Evolutionary conservation across 495 filamentous ascomycete genomes (phyloP), one percentile per base, ranked within the genome.

Genomic region (Zalerion maritima): DNA sequence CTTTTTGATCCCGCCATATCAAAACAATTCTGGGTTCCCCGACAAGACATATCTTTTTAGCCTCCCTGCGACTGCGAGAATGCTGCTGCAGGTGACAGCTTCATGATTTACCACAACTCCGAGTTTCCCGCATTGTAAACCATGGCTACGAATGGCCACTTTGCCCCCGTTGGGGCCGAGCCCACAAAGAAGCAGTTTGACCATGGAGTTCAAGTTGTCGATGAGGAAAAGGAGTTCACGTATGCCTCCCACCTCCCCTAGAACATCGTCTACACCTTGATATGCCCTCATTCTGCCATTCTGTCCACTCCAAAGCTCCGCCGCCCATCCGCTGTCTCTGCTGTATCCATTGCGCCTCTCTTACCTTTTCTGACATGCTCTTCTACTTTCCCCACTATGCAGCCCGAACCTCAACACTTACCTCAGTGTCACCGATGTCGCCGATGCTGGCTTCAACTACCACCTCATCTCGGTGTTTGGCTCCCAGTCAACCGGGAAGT

Each of bases 401-500:
- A 94, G 83, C 55, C 63, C 70, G 12, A 74, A 85, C 42, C 63
- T 97, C 42, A 75, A 73, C 43, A 71, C 70, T 22, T 97, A 96
- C 54, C 67, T 97, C 24, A 57, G 62, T 34, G 59, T 75, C 40
- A 81, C 85, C 54, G 68, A 77, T 43, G 71, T 92, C 48, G 75
- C 81, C 18, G 69, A 76, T 28, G 73, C 82, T 36, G 89, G 89
- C 46, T 97, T 97, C 72, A 93, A 93, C 55, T 97, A 97, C 55
- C 89, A 97, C 51, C 73, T 97, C 37, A 93, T 97, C 38, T 93
- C 87, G 38, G 89, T 97, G 40, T 97, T 97, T 55, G 89, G 89
- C 17, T 94, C 86, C 16, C 89, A 97, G 62, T 96, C 91, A 26
- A 97, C 89, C 5, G 89, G 89, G 31, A 97, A 97, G 63, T 94